These are phyloP conservation scores for Penicillium robsamsonii DNA, from an alignment of 495 filamentous ascomycete genomes.

Conservation along the genomic window DNA sequence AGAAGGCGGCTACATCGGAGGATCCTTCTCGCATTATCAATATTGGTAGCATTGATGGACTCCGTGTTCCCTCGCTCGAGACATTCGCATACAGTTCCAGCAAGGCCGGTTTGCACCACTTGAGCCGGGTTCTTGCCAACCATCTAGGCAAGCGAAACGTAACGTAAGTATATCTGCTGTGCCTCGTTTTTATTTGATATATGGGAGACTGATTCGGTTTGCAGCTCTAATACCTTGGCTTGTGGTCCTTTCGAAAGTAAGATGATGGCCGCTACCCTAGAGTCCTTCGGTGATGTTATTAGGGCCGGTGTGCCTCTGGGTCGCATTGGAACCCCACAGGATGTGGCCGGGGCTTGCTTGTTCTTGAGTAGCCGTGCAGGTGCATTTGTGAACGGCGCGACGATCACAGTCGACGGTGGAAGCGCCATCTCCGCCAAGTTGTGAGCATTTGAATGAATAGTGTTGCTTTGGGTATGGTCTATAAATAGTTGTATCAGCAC, in stretches of 20 bases:
- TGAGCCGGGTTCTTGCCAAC: slow-evolving; percentile 68
- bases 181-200: background rate
- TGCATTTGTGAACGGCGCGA: slow-evolving; percentile 73
- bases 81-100: slow-evolving; percentile 74
- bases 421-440: slow-evolving; percentile 53
- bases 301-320: slow-evolving; percentile 63
- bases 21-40: slow-evolving; percentile 70
- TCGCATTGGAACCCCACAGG: slow-evolving; percentile 66
- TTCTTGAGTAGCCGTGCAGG: slow-evolving; percentile 71
- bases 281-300: slow-evolving; percentile 60
- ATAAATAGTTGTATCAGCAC: background rate
- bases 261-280: slow-evolving; percentile 76
- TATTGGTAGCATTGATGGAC: slow-evolving; percentile 70
- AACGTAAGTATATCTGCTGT: slow-evolving; percentile 47
- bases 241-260: slow-evolving; percentile 80
- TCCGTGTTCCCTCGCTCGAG: slow-evolving; percentile 63
- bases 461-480: background rate
- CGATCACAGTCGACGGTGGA: slow-evolving; percentile 72
- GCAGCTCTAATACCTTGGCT: slow-evolving; percentile 62
- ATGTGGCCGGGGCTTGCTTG: slow-evolving; percentile 74
- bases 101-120: slow-evolving; percentile 73
- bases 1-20: slow-evolving; percentile 45
- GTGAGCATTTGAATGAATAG: slow-evolving; percentile 27
- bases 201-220: slow-evolving; percentile 7
- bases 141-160: slow-evolving; percentile 69